phyloP scores from a whole-genome alignment of 495 filamentous ascomycete genomes.

The Aspergillus sclerotiicarbonarius region DNA sequence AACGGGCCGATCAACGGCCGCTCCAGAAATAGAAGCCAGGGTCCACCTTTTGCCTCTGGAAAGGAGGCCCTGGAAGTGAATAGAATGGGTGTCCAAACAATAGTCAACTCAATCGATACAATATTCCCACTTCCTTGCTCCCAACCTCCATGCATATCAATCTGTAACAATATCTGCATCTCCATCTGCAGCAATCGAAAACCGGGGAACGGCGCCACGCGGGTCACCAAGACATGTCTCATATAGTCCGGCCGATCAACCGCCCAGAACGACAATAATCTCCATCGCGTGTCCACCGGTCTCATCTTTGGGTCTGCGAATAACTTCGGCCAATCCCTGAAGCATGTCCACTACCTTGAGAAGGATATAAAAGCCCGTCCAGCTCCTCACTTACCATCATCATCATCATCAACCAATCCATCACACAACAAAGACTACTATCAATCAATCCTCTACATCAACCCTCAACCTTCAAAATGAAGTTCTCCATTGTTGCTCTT shows the following conservation, averaged over 20 bases:
- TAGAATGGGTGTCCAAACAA: neutral
- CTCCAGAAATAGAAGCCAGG: neutral
- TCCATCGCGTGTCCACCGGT: neutral
- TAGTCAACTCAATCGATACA: too few relatives aligned
- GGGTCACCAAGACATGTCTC: neutral
- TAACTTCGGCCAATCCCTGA: neutral
- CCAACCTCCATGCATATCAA: neutral
- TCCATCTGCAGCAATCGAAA: neutral
- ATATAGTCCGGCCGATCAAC: neutral
- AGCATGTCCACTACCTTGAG: neutral
- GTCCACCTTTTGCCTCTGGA: neutral
- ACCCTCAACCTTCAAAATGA: constrained; percentile 24
- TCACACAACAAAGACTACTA: too few relatives aligned
- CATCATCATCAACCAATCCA: neutral
- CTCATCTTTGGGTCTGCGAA: neutral
- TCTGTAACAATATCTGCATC: neutral
- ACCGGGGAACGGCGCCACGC: neutral
- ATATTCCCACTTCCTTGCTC: neutral
- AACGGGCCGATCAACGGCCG: neutral
- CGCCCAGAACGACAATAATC: neutral
- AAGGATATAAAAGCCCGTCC: neutral
- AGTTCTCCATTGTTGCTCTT: constrained; percentile 30
- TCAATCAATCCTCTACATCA: neutral
- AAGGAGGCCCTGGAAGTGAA: neutral
- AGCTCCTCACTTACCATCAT: neutral